Base-by-base conservation (phyloP, 768 basidiomycete species). In the Termitomyces sp. region DNA sequence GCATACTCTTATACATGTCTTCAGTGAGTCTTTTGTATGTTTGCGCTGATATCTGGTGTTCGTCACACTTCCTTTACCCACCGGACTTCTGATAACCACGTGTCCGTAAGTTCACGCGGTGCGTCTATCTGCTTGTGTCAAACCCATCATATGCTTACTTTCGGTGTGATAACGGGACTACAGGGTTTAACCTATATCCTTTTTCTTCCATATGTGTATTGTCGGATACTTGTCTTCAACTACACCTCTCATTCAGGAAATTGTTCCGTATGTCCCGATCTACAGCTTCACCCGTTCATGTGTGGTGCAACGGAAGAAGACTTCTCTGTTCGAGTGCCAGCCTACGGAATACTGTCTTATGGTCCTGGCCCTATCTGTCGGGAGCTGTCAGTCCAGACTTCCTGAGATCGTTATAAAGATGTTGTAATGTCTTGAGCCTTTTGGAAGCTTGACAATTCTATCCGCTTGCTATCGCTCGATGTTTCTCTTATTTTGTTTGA, bases 51-150 rank as follows among this genome's bases (percentile, higher is more conserved):
- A 49, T 20, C 5, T 22, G 29, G n/a, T 39, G 50, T 50, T 28
- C 51, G 34, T 39, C n/a, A 20, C 34, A 15, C 13, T 51, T 24
- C 36, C 24, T 20, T 33, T 20, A n/a, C 24, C 18, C 29, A 22
- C 28, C 31, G 42, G 47, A 33, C 50, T 56, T 50, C 24, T 46
- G 49, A n/a, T 13, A 15, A 41, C 36, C 60, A 58, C 61, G 34
- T 60, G 60, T 41, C 37, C 26, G 44, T 12, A 39, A 12, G 28
- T 50, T 55, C 63, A 64, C 50, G 57, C 59, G 64, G 63, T 62
- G 51, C 36, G 61, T 56, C 37, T 34, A 51, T 51, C 36, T 4
- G 18, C 29, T 22, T 33, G 28, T 7, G 13, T 34, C 45, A 6
- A 29, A 33, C 5, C 20, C 26, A 51, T 55, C 57, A 59, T 62